Evolutionary conservation across 768 basidiomycete genomes (phyloP).

Genomic region (Pleurotus sapidus): DNA sequence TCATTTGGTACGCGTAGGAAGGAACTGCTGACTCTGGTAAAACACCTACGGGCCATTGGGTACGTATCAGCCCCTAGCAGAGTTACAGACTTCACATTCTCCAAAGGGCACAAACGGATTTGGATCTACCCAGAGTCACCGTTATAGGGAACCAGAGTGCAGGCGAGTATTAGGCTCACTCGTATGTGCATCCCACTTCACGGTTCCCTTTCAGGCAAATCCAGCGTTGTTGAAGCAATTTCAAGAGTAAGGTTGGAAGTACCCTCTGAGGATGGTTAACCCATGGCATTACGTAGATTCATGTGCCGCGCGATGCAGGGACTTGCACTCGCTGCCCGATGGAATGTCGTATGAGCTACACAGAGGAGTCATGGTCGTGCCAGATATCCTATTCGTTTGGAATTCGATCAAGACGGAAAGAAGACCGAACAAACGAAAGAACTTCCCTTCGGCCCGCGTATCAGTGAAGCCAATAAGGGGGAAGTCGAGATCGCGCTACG

Average conservation of each 20-base stretch:
- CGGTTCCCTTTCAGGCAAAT: slow-evolving; percentile 26
- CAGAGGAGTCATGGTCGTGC: slow-evolving; percentile 28
- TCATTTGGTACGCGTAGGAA: slow-evolving; percentile 27
- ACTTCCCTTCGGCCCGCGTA: slow-evolving; percentile 16
- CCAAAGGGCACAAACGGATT: slow-evolving; percentile 36
- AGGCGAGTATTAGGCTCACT: slow-evolving; percentile 20
- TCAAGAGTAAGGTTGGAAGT: slow-evolving; percentile 31
- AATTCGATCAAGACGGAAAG: slow-evolving; percentile 29
- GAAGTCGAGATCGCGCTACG: slow-evolving; percentile 42
- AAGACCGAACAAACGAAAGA: slow-evolving; percentile 18
- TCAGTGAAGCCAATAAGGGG: slow-evolving; percentile 26
- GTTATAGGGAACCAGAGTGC: slow-evolving; percentile 54
- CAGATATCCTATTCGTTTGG: slow-evolving; percentile 40
- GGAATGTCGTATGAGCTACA: slow-evolving; percentile 29
- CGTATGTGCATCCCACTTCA: background rate
- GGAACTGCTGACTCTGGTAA: slow-evolving; percentile 26
- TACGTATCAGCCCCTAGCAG: slow-evolving; percentile 9
- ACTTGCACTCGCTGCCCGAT: slow-evolving; percentile 43
- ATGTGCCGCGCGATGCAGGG: slow-evolving; percentile 44
- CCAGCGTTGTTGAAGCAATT: slow-evolving; percentile 47
- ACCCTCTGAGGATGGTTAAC: background rate
- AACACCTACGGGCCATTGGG: slow-evolving; percentile 31
- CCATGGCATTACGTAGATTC: slow-evolving; percentile 29
- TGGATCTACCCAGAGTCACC: slow-evolving; percentile 48
- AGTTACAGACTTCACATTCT: background rate